These are phyloP conservation scores for Odonthalia washingtoniensis DNA, from an alignment of 31 red algal genomes.

Conservation along the genomic window DNA sequence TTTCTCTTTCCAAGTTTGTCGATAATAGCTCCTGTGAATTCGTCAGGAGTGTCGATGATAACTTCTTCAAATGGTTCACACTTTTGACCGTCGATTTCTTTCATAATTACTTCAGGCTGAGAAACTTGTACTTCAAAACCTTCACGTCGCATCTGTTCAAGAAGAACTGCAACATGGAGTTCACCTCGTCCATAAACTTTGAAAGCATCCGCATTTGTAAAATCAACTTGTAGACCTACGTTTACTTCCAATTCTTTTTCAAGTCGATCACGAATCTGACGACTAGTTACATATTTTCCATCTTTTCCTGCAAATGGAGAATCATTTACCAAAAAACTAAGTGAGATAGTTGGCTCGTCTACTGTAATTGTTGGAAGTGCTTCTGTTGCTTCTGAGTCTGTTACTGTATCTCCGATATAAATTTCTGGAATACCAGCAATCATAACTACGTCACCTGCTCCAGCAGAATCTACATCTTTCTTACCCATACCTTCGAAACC, in stretches of 20 bases:
- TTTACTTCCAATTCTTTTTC: constrained; percentile 62
- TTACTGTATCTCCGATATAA: constrained; percentile 86
- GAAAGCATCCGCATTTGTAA: constrained; percentile 58
- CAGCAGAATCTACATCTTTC: constrained; percentile 67
- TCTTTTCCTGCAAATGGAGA: constrained; percentile 86
- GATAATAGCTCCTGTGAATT: constrained; percentile 80
- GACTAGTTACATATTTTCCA: constrained; percentile 82
- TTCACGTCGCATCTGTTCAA: constrained; percentile 86
- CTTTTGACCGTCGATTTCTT: constrained; percentile 61
- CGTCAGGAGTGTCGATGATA: constrained; percentile 78
- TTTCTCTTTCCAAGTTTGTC: constrained; percentile 82
- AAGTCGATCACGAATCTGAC: constrained; percentile 76
- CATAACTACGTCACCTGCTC: constrained; percentile 86
- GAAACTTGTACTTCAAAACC: constrained; percentile 83
- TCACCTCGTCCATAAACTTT: constrained; percentile 92
- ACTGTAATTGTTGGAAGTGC: constrained; percentile 62
- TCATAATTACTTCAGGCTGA: constrained; percentile 74
- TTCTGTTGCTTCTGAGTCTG: constrained; percentile 39
- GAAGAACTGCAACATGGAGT: constrained; percentile 83
- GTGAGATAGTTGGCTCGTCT: constrained; percentile 89
- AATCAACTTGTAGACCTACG: constrained; percentile 69
- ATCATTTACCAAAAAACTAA: constrained; percentile 88
- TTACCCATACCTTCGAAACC: constrained; percentile 70
- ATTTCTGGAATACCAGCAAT: constrained; percentile 80
- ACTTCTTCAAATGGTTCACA: constrained; percentile 89